These are phyloP conservation scores for Lichina pygmaea DNA, from an alignment of 495 filamentous ascomycete genomes.

Conservation along the genomic window DNA sequence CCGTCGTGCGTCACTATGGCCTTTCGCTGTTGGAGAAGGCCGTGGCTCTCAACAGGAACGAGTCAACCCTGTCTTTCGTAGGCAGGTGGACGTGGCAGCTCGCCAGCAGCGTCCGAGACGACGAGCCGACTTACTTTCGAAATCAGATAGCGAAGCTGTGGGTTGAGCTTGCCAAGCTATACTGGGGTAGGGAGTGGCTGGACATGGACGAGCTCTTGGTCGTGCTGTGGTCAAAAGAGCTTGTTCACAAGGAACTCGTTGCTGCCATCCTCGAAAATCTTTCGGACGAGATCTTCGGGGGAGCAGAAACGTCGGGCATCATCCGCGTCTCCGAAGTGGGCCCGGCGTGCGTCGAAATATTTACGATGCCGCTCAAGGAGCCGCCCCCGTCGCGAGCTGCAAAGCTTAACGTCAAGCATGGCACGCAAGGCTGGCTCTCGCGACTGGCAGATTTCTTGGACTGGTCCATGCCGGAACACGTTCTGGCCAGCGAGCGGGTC, in stretches of 20 bases:
- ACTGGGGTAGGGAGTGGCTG: constrained; percentile 75
- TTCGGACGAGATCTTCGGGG: constrained; percentile 80
- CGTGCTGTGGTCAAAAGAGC: constrained; percentile 48
- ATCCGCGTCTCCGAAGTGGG: constrained; percentile 61
- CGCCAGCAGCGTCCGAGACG: constrained; percentile 37
- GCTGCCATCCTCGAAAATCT: constrained; percentile 70
- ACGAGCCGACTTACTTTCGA: constrained; percentile 60
- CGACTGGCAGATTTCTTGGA: constrained; percentile 49
- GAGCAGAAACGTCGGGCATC: constrained; percentile 63
- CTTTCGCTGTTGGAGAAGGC: constrained; percentile 73
- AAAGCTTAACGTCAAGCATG: constrained; percentile 35
- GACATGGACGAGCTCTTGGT: constrained; percentile 76
- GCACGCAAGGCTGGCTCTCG: constrained; percentile 63
- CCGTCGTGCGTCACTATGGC: constrained; percentile 77
- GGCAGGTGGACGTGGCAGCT: constrained; percentile 58
- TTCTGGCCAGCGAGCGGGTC: constrained; percentile 32
- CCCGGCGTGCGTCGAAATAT: constrained; percentile 74
- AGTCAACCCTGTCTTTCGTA: constrained; percentile 27
- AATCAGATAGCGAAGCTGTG: constrained; percentile 92
- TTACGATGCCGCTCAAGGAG: constrained; percentile 50
- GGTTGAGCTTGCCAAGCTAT: constrained; percentile 81
- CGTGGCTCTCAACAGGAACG: constrained; percentile 56
- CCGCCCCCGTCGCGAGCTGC: constrained; percentile 40
- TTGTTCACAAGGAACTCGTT: constrained; percentile 55
- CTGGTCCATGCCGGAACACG: constrained; percentile 38